Evolutionary conservation across 176 grass and related monocot species (phyloP), one percentile per base, ranked within the genome.

Genomic region (Zea luxurians): DNA sequence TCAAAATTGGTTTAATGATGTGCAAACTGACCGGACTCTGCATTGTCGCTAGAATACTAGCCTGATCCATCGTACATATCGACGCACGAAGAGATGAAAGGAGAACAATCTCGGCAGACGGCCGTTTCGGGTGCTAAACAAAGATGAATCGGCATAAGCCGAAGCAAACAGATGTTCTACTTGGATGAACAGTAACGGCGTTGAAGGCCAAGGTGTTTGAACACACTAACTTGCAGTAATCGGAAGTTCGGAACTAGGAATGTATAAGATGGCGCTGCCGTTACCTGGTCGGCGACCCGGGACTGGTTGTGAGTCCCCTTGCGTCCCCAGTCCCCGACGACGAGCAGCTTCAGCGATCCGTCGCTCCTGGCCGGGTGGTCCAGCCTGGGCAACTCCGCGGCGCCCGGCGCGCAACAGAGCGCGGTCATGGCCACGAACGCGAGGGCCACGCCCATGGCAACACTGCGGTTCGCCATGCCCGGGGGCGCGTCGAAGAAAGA

Each of bases 241-340:
- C 3, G 48, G 46, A 38, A 42, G 1, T 2, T 13, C 3, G 48
- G 46, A 38, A 42, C 3, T 2, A 1, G 59, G 13, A 7, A 42
- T 16, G 3, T n/a, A 10, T 2, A 4, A 50, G 13, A 50, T 44
- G 1, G 10, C 13, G 75, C 35, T 3, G 1, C 21, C 4, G 0
- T 68, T 71, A 94, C 95, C 95, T 98, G 89, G 11, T 70, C 49
- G 1, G 95, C 91, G 69, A 98, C 88, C 71, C 43, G 11, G 43
- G 89, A 89, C 70, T 99, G 96, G 76, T 99, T 99, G 76, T 74
- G 83, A 27, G 40, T 8, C 10, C 96, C 96, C 47, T 85, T 90
- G 44, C 96, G 93, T 15, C 96, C 96, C 89, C 87, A 92, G 63
- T 99, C 96, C 2, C 96, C 91, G 90, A 95, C 13, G 68, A 95